Conservation (phyloP, 2,329 filamentous ascomycete species). For the Hortaea werneckii region DNA sequence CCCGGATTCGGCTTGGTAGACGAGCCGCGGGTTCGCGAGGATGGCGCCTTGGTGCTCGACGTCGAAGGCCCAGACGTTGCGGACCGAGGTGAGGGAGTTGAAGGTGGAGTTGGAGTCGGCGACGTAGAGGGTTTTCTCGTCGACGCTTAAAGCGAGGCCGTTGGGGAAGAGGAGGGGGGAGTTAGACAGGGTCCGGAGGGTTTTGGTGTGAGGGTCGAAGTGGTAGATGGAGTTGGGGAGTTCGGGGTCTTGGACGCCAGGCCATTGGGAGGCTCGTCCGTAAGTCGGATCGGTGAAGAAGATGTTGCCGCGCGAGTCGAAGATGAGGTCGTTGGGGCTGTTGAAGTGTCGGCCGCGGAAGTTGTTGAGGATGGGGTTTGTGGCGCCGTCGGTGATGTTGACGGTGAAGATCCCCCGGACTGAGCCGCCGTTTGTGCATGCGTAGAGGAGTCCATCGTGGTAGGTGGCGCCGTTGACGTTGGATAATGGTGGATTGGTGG, state of each 20-base stretch:
- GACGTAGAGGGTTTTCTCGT: slow-evolving; percentile 17
- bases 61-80: slow-evolving; percentile 29
- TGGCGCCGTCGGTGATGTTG: slow-evolving; percentile 9
- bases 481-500: slow-evolving; percentile 11
- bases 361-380: slow-evolving; percentile 42
- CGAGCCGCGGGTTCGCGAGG: slow-evolving; percentile 21
- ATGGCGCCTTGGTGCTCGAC: slow-evolving; percentile 8
- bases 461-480: slow-evolving; percentile 19
- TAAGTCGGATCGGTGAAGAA: slow-evolving; percentile 23
- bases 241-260: slow-evolving; percentile 43
- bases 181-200: slow-evolving; percentile 43
- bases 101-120: slow-evolving; percentile 14
- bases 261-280: slow-evolving; percentile 34
- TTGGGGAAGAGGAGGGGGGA: slow-evolving; percentile 28
- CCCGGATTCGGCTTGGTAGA: slow-evolving; percentile 30
- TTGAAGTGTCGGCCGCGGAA: slow-evolving; percentile 52
- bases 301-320: slow-evolving; percentile 35
- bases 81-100: slow-evolving; percentile 17
- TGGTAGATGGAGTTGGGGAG: slow-evolving; percentile 50
- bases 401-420: slow-evolving; percentile 13
- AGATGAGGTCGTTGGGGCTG: slow-evolving; percentile 48
- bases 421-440: slow-evolving; percentile 14
- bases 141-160: slow-evolving; percentile 15
- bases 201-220: slow-evolving; percentile 39
- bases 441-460: slow-evolving; percentile 15